Conservation (phyloP, 257 asterid species). For the Ehretia macrophylla region DNA sequence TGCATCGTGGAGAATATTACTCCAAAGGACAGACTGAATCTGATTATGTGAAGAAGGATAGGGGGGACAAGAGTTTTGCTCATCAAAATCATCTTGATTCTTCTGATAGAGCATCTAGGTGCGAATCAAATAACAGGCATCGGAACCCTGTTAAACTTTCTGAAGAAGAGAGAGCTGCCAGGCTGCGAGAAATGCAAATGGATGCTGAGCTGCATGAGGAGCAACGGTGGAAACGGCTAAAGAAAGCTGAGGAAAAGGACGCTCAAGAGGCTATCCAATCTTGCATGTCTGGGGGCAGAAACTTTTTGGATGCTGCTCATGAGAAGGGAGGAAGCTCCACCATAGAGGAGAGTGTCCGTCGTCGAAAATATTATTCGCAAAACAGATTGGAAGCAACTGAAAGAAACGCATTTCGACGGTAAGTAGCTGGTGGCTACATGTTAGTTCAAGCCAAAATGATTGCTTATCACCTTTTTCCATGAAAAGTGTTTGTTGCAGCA, state of each 20-base stretch:
- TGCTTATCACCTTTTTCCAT: no score
- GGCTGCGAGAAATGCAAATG: slow-evolving; percentile 85
- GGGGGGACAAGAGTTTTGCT: slow-evolving; percentile 1
- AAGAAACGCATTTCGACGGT: slow-evolving; percentile 77
- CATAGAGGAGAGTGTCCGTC: slow-evolving; percentile 94
- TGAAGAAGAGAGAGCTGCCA: slow-evolving; percentile 91
- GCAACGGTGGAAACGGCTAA: slow-evolving; percentile 83
- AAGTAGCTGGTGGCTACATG: slow-evolving; percentile 4
- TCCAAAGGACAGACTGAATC: slow-evolving; percentile 32
- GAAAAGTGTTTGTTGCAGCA: no score
- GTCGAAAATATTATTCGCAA: slow-evolving; percentile 77
- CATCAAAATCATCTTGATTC: slow-evolving; percentile 13
- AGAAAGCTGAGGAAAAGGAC: slow-evolving; percentile 80
- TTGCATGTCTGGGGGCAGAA: slow-evolving; percentile 48
- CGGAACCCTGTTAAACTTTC: slow-evolving; percentile 52
- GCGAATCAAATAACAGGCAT: slow-evolving; percentile 32
- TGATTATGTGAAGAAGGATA: slow-evolving; percentile 15
- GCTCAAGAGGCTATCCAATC: slow-evolving; percentile 57
- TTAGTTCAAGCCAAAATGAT: no score
- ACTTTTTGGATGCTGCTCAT: slow-evolving; percentile 76
- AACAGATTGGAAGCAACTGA: slow-evolving; percentile 56
- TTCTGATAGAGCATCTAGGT: slow-evolving; percentile 39
- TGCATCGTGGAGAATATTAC: slow-evolving; percentile 22
- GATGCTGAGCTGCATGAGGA: slow-evolving; percentile 90
- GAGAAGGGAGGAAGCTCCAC: slow-evolving; percentile 92